Evolutionary conservation across 306 rosid species (phyloP).

Genomic region (Quercus gilva): DNA sequence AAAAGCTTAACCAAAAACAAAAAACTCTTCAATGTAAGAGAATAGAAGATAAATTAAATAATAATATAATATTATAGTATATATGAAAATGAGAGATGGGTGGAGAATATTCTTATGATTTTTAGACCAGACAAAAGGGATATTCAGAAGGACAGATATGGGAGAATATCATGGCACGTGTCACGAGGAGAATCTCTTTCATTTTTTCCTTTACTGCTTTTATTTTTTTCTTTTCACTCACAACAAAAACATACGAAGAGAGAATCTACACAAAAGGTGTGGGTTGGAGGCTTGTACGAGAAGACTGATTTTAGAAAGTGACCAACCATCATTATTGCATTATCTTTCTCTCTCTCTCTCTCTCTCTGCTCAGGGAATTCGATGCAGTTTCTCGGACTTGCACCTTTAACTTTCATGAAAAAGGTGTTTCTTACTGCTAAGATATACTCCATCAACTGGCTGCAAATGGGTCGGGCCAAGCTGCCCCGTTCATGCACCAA

Average conservation of each 20-base stretch:
- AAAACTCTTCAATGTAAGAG: too few species aligned
- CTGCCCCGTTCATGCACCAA: too few species aligned
- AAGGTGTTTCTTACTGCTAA: not conserved
- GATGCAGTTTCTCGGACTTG: constrained; percentile 49
- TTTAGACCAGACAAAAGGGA: constrained; percentile 75
- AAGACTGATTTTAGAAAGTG: constrained; percentile 72
- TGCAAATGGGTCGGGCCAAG: not conserved
- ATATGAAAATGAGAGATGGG: not conserved
- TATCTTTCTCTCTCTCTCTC: constrained; percentile 2
- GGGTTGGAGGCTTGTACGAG: constrained; percentile 77
- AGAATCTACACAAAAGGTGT: constrained; percentile 73
- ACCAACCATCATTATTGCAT: constrained; percentile 61
- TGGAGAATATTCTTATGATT: constrained; percentile 60
- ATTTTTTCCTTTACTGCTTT: not conserved
- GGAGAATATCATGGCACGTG: constrained; percentile 62
- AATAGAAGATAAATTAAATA: constrained; percentile 5
- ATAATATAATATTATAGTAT: not conserved
- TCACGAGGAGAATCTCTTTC: constrained; percentile 42
- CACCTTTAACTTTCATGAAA: constrained; percentile 12
- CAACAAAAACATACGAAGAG: constrained; percentile 17
- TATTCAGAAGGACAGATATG: constrained; percentile 67
- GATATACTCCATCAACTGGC: not conserved
- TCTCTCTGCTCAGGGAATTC: constrained; percentile 54
- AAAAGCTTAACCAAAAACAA: not conserved
- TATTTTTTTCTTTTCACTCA: not conserved